A percentile compares a stretch with the other conserved stretches of the same genome.
These are phyloP conservation scores for Ustilago nuda DNA, from an alignment of 1,284 basidiomycete genomes.

Conservation along the genomic window DNA sequence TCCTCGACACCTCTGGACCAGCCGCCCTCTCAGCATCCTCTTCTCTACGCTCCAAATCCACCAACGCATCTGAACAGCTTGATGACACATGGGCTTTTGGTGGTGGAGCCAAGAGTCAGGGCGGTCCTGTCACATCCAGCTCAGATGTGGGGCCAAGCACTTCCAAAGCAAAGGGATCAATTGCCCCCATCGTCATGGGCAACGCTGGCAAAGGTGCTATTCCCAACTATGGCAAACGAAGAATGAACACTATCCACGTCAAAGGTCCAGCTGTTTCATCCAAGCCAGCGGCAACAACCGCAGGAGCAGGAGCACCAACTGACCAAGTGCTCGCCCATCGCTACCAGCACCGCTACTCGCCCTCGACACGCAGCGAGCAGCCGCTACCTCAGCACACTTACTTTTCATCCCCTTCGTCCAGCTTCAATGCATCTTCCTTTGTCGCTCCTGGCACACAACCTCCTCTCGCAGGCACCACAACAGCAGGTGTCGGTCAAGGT, in stretches of 20 bases:
- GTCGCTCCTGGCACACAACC: slow-evolving; percentile 55
- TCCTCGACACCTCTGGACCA: slow-evolving; percentile 26
- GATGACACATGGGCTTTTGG: slow-evolving; percentile 55
- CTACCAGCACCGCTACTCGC: slow-evolving; percentile 45
- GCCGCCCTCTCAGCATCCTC: slow-evolving; percentile 16
- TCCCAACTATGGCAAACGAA: slow-evolving; percentile 58
- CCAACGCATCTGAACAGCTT: slow-evolving; percentile 34
- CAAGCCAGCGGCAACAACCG: not conserved
- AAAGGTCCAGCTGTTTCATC: slow-evolving; percentile 15
- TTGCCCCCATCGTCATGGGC: slow-evolving; percentile 49
- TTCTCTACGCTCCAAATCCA: slow-evolving; percentile 27
- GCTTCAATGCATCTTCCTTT: slow-evolving; percentile 64
- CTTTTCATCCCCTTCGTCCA: slow-evolving; percentile 64
- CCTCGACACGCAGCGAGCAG: slow-evolving; percentile 48
- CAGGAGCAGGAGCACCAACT: slow-evolving; percentile 5
- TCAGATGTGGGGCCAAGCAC: slow-evolving; percentile 1
- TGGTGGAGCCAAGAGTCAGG: slow-evolving; percentile 51
- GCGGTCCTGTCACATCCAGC: slow-evolving; percentile 29
- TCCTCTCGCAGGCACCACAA: slow-evolving; percentile 45
- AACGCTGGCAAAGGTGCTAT: slow-evolving; percentile 64
- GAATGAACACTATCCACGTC: slow-evolving; percentile 31
- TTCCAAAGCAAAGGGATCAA: slow-evolving; percentile 17
- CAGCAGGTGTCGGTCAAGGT: slow-evolving; percentile 47
- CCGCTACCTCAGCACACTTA: slow-evolving; percentile 64
- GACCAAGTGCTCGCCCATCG: slow-evolving; percentile 15